Evolutionary conservation across 257 asterid genomes (phyloP), one percentile per base, ranked within the genome.

Genomic region (Primulina huaijiensis): DNA sequence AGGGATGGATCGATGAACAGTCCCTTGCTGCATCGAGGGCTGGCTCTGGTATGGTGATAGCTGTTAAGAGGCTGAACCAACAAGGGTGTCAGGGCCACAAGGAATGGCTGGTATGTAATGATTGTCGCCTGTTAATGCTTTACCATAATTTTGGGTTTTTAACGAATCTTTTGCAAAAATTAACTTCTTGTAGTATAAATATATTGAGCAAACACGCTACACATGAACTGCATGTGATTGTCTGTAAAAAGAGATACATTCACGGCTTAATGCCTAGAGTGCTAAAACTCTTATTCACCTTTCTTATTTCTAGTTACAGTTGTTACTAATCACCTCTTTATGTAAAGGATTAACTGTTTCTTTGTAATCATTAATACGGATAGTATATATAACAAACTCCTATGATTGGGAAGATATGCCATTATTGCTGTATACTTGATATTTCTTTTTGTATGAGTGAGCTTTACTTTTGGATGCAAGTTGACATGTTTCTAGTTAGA

Each of bases 41-140:
- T 0, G 96, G 96, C 9, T 63, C 86, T 6, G 92, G 95, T 57
- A 70, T 84, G 21, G 90, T 81, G 4, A 78, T 90, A 31, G 97
- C 97, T 16, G 96, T 88, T 17, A 90, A 90, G 82, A 84, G 89
- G 79, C 81, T 90, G 4, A 90, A 85, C 62, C 96, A 87, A 78
- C 92, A 90, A 14, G 89, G 96, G 7, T 79, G 87, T 73, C 97
- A 90, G 70, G 96, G 97, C 50, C 97, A 90, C 82, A 88, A 80
- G 73, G 97, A 90, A 84, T 91, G 97, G 97, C 64, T 91, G 88
- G 97, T 91, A 77, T 10, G 90, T 76, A 31, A 8, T 31, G 60
- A 30, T 20, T 66, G 29, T 55, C 17, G n/a, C 50, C 35, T 65
- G 64, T 33, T 16, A 7, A 5, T 27, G 20, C 17, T 43, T 12